These are phyloP conservation scores for Plasmopara muralis DNA, from an alignment of 352 stramenopile species.

Conservation along the genomic window DNA sequence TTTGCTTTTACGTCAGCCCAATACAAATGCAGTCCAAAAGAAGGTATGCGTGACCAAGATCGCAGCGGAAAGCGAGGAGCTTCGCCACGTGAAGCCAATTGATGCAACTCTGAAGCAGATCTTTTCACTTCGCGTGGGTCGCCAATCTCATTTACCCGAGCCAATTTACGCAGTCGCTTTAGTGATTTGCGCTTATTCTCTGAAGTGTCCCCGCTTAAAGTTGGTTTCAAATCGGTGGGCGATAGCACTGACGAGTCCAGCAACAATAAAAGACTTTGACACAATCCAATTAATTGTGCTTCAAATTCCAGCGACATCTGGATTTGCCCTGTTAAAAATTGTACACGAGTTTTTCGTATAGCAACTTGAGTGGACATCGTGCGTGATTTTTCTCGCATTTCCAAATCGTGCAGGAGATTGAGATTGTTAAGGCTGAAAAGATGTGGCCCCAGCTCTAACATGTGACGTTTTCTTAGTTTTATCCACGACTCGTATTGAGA, in stretches of 20 bases:
- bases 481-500: conserved; percentile 34
- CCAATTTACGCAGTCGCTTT: conserved; percentile 57
- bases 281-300: conserved; percentile 39
- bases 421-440: conserved; percentile 71
- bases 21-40: conserved; percentile 29
- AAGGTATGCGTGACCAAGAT: conserved; percentile 38
- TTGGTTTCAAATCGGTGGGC: conserved; percentile 45
- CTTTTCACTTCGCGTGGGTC: conserved; percentile 49
- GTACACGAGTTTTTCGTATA: conserved; percentile 24
- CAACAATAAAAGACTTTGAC: conserved; percentile 33
- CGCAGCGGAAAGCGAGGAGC: conserved; percentile 43
- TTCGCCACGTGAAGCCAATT: conserved; percentile 39
- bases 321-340: conserved; percentile 32
- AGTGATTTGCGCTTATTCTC: conserved; percentile 70
- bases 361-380: conserved; percentile 26
- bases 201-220: conserved; percentile 33
- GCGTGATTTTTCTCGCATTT: conserved; percentile 41
- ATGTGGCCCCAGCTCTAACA: conserved; percentile 50
- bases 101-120: conserved; percentile 38
- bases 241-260: conserved; percentile 61
- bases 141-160: conserved; percentile 43
- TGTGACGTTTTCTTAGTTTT: conserved; percentile 41
- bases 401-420: conserved; percentile 41
- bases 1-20: conserved; percentile 22
- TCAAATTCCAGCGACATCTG: conserved; percentile 37